These are phyloP conservation scores for Candida pseudofarinosa DNA, from an alignment of 805 yeast genomes.

Conservation along the genomic window DNA sequence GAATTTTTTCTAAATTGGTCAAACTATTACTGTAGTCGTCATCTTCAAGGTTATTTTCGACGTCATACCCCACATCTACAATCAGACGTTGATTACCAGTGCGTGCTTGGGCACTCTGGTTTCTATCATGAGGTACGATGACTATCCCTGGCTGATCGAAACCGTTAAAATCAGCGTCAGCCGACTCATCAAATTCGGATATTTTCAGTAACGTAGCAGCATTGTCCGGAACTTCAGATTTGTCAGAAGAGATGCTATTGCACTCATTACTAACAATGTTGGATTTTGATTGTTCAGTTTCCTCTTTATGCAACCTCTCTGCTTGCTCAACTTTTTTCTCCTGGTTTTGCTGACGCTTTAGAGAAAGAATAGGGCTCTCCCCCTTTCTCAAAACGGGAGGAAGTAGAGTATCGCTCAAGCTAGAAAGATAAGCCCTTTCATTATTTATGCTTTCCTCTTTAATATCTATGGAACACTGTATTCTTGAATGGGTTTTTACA, in stretches of 20 bases:
- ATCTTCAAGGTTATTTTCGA: neutral
- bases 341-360: conserved; percentile 15
- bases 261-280: neutral
- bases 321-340: neutral
- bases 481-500: conserved; percentile 8
- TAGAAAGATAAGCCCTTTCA: conserved; percentile 25
- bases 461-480: neutral
- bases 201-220: conserved; percentile 16
- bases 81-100: too few relatives aligned
- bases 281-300: neutral
- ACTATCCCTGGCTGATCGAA: conserved; percentile 20
- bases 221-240: conserved; percentile 6
- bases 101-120: too few relatives aligned
- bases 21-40: conserved; percentile 16
- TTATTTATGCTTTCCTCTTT: conserved; percentile 20
- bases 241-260: neutral
- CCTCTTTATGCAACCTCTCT: neutral
- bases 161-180: conserved; percentile 14
- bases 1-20: conserved; percentile 26
- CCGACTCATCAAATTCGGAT: conserved; percentile 21
- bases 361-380: conserved; percentile 27
- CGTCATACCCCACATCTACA: neutral
- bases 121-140: neutral
- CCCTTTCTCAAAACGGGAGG: conserved; percentile 32
- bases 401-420: conserved; percentile 26